phyloP scores from a whole-genome alignment of 495 filamentous ascomycete genomes.

The Pyrenopolyporus hunteri region DNA sequence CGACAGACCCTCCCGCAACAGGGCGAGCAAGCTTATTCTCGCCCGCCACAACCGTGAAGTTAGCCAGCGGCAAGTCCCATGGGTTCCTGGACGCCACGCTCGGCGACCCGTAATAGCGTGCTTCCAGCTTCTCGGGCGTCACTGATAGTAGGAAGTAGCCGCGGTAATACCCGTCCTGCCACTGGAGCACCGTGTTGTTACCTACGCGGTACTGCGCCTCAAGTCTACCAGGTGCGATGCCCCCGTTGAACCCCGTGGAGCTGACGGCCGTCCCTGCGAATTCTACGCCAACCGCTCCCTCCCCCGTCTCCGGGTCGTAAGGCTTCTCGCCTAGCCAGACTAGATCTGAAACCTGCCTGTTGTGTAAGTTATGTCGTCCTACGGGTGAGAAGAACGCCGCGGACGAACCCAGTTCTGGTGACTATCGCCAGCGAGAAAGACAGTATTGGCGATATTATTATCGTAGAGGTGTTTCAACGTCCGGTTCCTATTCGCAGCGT shows the following conservation, averaged over 20 bases:
- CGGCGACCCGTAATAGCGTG: slow-evolving; percentile 49
- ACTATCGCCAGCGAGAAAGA: slow-evolving; percentile 69
- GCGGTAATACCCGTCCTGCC: slow-evolving; percentile 72
- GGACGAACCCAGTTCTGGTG: slow-evolving; percentile 66
- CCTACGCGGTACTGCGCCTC: slow-evolving; percentile 50
- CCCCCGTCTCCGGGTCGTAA: slow-evolving; percentile 63
- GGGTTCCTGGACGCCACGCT: slow-evolving; percentile 53
- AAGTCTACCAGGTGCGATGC: slow-evolving; percentile 49
- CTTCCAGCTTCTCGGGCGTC: slow-evolving; percentile 31
- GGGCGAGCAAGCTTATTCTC: slow-evolving; percentile 57
- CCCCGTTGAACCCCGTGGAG: slow-evolving; percentile 57
- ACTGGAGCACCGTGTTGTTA: slow-evolving; percentile 66
- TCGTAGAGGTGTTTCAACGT: slow-evolving; percentile 64
- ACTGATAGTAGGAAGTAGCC: slow-evolving; percentile 59
- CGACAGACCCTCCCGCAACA: slow-evolving; percentile 58
- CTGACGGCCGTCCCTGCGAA: slow-evolving; percentile 69
- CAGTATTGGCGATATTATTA: slow-evolving; percentile 68
- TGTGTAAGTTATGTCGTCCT: slow-evolving; percentile 4
- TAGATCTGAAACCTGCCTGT: slow-evolving; percentile 57
- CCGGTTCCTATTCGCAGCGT: slow-evolving; percentile 66
- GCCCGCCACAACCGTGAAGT: slow-evolving; percentile 64
- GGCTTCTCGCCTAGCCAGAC: slow-evolving; percentile 63
- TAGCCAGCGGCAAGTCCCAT: slow-evolving; percentile 64
- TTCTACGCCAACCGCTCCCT: slow-evolving; percentile 67
- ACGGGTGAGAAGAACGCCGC: neutral